A percentile compares a stretch with the other conserved stretches of the same genome.
These are phyloP conservation scores for Geopyxis carbonaria DNA, from an alignment of 495 filamentous ascomycete species.

Conservation along the genomic window DNA sequence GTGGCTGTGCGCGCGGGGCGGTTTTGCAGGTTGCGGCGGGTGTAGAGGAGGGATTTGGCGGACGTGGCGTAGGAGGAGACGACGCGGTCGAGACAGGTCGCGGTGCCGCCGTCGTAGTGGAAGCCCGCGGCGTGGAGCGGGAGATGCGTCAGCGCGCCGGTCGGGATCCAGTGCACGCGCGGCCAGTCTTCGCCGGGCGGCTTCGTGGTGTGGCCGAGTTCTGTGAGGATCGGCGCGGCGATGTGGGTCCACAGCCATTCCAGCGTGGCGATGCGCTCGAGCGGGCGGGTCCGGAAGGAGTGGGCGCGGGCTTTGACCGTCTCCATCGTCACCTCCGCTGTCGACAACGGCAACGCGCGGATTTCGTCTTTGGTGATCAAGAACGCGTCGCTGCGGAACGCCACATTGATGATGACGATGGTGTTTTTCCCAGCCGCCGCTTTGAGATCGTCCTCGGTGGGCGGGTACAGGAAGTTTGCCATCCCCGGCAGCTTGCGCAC, in stretches of 20 bases:
- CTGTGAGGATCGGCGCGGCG: not conserved
- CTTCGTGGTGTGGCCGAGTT: not conserved
- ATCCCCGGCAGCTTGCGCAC: not conserved
- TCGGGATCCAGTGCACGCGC: not conserved
- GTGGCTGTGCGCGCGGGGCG: not conserved
- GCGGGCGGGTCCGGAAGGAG: too few relatives aligned
- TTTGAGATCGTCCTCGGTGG: not conserved
- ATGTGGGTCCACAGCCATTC: not conserved
- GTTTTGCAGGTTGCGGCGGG: not conserved
- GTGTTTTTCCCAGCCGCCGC: not conserved
- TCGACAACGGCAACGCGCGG: too few relatives aligned
- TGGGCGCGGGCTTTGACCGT: too few relatives aligned
- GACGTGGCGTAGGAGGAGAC: not conserved
- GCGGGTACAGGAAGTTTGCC: not conserved
- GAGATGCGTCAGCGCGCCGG: not conserved
- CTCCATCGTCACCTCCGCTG: too few relatives aligned
- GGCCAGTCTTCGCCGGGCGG: not conserved
- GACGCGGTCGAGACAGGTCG: not conserved
- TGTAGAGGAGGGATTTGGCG: slow-evolving; percentile 1
- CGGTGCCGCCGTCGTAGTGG: not conserved
- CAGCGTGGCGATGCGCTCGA: not conserved
- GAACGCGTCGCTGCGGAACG: not conserved
- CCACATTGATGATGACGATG: not conserved
- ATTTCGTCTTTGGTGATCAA: not conserved
- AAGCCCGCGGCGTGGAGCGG: slow-evolving; percentile 1